A percentile compares a stretch with the other conserved stretches of the same genome.
Conservation (phyloP, 139 green algal genomes). For the Chlamydomonas sp. region DNA sequence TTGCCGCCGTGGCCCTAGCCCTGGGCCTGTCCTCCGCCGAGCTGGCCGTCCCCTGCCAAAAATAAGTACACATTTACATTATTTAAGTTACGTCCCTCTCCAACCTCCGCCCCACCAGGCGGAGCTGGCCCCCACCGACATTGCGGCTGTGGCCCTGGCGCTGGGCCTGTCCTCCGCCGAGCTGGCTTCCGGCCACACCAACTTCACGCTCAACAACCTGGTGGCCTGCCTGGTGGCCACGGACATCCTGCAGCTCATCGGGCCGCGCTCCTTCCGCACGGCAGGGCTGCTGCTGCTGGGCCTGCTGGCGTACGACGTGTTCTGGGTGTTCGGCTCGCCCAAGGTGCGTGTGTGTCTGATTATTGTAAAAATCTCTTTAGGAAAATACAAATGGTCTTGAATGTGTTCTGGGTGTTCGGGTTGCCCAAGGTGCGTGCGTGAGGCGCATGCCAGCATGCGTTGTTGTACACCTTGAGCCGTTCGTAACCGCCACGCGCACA, state of each 20-base stretch:
- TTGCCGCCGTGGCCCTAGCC: slow-evolving; percentile 48
- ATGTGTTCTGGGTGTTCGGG: slow-evolving; percentile 70
- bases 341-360: neutral
- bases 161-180: slow-evolving; percentile 64
- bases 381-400: neutral
- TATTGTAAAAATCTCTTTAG: too few species aligned
- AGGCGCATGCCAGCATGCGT: too few species aligned
- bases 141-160: slow-evolving; percentile 48
- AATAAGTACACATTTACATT: too few species aligned
- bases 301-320: slow-evolving; percentile 93
- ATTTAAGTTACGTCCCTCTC: neutral
- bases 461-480: too few species aligned
- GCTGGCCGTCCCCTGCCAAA: too few species aligned
- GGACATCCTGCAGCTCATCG: slow-evolving; percentile 69
- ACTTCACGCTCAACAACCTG: slow-evolving; percentile 89
- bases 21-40: slow-evolving; percentile 51
- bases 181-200: slow-evolving; percentile 64
- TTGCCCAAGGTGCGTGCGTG: slow-evolving; percentile 22
- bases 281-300: slow-evolving; percentile 82
- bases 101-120: neutral
- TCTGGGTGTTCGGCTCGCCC: slow-evolving; percentile 38
- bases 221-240: slow-evolving; percentile 60
- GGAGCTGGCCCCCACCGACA: slow-evolving; percentile 47
- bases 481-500: too few species aligned
- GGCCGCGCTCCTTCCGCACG: slow-evolving; percentile 79